Evolutionary conservation across 2,329 filamentous ascomycete genomes (phyloP), one percentile per base, ranked within the genome.

Genomic region (Claviceps maximensis): DNA sequence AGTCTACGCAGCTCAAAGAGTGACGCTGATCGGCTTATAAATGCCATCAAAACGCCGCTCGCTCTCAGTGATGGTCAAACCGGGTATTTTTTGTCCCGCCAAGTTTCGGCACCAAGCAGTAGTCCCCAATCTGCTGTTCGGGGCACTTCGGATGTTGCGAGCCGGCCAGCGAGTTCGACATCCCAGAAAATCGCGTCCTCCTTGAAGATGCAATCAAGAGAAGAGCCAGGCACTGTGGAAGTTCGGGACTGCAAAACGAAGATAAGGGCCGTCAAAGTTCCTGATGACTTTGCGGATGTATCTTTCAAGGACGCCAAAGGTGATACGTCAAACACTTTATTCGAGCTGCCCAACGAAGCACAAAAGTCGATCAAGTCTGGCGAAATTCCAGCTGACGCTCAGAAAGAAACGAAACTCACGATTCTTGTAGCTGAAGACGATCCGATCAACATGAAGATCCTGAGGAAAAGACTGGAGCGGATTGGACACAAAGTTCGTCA

Each of bases 391-490:
- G 58, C 17, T 15, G 4, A 38, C 19, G 7, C 59, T 2, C 64
- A 61, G 10, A 56, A 64, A 3, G 51, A 57, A 13, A 55, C 42
- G 10, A 53, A 51, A 40, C 71, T 89, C 58, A 74, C 77, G 19
- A 80, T 94, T 2, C 73, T 95, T 23, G 80, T 95, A 38, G 89
- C 89, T 0, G 89, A 95, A 62, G 89, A 95, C 59, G 89, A 95
- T 60, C 87, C 88, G 0, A 83, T 94, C 59, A 95, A 95, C 60
- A 87, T 87, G 67, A 85, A 82, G 55, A 87, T 95, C 44, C 71
- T 95, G 42, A 80, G 82, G 61, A 94, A 94, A 61, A 74, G 89
- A 13, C 67, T 95, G 3, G 85, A 93, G 62, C 89, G 86, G 61
- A 68, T 81, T 1, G 86, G 87, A 0, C 87, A 95, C 58, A 68